A percentile compares a stretch with the other conserved stretches of the same genome.
Conservation (phyloP, 2,329 filamentous ascomycete species). For the Aaosphaeria arxii region DNA sequence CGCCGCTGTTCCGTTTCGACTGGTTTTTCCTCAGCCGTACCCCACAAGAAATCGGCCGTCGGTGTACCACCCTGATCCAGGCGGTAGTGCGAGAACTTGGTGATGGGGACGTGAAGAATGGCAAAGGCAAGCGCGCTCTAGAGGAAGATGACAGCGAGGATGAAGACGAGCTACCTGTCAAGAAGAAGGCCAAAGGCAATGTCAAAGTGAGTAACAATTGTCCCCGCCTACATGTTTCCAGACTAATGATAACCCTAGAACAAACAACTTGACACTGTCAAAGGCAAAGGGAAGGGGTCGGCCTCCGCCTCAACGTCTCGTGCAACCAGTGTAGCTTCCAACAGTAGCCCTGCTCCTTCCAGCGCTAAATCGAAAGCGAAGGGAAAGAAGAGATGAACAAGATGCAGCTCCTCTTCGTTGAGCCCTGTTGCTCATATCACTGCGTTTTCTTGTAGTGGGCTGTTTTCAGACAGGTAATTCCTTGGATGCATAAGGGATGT, state of each 20-base stretch:
- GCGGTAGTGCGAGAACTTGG: conserved; percentile 96
- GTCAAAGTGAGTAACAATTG: conserved; percentile 66
- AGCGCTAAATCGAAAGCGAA: conserved; percentile 43
- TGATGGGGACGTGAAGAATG: conserved; percentile 53
- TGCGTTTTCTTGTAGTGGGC: too few relatives aligned
- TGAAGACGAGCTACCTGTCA: conserved; percentile 71
- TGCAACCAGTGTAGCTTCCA: conserved; percentile 84
- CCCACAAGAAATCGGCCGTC: conserved; percentile 83
- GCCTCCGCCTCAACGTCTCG: conserved; percentile 76
- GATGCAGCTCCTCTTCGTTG: too few relatives aligned
- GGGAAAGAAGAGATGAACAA: conserved; percentile 49
- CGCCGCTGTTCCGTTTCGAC: conserved; percentile 93
- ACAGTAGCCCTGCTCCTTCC: conserved; percentile 50
- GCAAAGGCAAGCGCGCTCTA: conserved; percentile 70
- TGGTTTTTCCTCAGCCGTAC: conserved; percentile 99
- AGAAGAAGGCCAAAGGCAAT: conserved; percentile 90
- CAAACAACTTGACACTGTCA: conserved; percentile 87
- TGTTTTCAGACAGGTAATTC: too few relatives aligned
- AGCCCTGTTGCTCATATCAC: too few relatives aligned
- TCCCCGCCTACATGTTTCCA: background rate
- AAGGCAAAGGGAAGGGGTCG: conserved; percentile 67
- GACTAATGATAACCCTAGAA: conserved; percentile 58
- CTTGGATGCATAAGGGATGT: too few relatives aligned
- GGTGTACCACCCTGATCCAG: conserved; percentile 90
- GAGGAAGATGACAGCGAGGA: conserved; percentile 83